Evolutionary conservation across 805 yeast genomes (phyloP).

Genomic region (Candida silvicultrix): DNA sequence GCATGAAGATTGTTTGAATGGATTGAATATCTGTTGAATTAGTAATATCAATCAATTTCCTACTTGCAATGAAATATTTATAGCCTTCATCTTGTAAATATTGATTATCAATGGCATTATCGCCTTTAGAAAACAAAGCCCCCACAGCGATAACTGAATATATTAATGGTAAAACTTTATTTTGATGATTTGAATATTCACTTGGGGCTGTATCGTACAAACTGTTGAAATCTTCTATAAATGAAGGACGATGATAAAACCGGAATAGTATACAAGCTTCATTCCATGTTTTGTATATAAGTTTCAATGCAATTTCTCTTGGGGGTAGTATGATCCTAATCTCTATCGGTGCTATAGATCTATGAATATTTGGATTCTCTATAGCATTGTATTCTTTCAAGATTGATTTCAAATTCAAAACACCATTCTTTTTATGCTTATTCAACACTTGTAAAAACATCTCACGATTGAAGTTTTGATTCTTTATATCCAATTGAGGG

Average conservation of each 20-base stretch:
- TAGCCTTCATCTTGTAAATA: conserved; percentile 58
- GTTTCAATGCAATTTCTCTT: conserved; percentile 62
- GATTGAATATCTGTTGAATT: conserved; percentile 76
- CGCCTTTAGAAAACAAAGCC: conserved; percentile 53
- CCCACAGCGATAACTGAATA: conserved; percentile 87
- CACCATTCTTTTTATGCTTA: conserved; percentile 12
- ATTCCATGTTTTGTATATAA: conserved; percentile 78
- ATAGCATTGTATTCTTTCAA: conserved; percentile 9
- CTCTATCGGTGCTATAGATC: conserved; percentile 25
- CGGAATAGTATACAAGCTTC: conserved; percentile 80
- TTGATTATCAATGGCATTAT: conserved; percentile 25
- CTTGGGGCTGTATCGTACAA: conserved; percentile 74
- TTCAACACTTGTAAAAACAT: conserved; percentile 11
- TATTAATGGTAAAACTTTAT: conserved; percentile 72
- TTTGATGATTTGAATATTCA: conserved; percentile 71
- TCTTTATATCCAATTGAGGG: conserved; percentile 13
- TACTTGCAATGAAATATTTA: conserved; percentile 72
- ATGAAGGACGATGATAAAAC: conserved; percentile 82
- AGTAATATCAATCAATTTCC: conserved; percentile 73
- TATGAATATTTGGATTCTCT: conserved; percentile 14
- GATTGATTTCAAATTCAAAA: conserved; percentile 12
- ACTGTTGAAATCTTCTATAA: conserved; percentile 66
- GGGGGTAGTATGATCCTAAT: conserved; percentile 70
- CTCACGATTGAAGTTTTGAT: conserved; percentile 11
- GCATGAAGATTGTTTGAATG: conserved; percentile 81